Evolutionary conservation across 1,284 basidiomycete genomes (phyloP).

Genomic region (Phaffia rhodozyma): DNA sequence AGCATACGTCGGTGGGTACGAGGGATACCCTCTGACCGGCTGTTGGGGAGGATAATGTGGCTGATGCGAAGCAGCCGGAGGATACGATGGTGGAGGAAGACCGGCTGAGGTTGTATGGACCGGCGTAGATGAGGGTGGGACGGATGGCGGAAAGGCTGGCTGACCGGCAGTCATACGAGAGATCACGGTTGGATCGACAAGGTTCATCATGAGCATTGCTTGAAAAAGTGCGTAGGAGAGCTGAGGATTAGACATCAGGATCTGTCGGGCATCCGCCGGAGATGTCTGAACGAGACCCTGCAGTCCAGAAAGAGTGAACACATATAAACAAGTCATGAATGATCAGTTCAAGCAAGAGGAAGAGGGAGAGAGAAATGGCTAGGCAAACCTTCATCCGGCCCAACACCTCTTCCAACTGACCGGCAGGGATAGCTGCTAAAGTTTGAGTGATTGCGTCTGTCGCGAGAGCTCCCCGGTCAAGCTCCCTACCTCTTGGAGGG

Average conservation of each 20-base stretch:
- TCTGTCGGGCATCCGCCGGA: conserved; percentile 72
- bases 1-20: conserved; percentile 20
- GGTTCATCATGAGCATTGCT: conserved; percentile 83
- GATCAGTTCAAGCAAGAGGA: background rate
- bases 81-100: conserved; percentile 21
- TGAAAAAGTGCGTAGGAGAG: conserved; percentile 94
- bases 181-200: conserved; percentile 78
- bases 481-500: conserved; percentile 64
- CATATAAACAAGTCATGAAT: background rate
- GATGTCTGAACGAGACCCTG: conserved; percentile 80
- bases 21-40: conserved; percentile 20
- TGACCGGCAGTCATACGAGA: conserved; percentile 20
- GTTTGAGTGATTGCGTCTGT: conserved; percentile 80
- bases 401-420: conserved; percentile 85
- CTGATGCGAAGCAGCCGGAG: conserved; percentile 20
- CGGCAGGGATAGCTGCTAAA: conserved; percentile 69
- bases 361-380: conserved; percentile 12
- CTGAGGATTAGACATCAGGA: conserved; percentile 78
- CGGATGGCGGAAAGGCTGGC: conserved; percentile 27
- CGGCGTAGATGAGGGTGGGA: conserved; percentile 23
- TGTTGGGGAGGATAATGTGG: conserved; percentile 34
- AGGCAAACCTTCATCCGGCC: conserved; percentile 81
- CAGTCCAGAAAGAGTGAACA: background rate
- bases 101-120: conserved; percentile 19
- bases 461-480: conserved; percentile 60